A percentile compares a stretch with the other conserved stretches of the same genome.
Conservation (phyloP, 441 rosid genomes). For the Brassica balearica region DNA sequence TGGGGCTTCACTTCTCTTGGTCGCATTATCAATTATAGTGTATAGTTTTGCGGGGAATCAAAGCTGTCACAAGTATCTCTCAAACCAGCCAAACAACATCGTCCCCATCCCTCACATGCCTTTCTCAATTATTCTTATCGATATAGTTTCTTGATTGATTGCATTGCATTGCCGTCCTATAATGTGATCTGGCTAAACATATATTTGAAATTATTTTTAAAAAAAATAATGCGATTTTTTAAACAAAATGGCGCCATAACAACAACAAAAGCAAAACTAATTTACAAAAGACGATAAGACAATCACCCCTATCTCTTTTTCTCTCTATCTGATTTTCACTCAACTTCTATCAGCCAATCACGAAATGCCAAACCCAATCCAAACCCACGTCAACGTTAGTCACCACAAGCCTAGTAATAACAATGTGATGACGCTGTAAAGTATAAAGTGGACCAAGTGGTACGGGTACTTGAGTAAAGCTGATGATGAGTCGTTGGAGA, state of each 20-base stretch:
- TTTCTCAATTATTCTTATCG: too few relatives aligned
- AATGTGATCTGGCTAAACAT: neutral
- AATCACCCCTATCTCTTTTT: neutral
- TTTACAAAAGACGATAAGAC: constrained; percentile 32
- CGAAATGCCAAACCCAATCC: constrained; percentile 16
- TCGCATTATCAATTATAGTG: too few relatives aligned
- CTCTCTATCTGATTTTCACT: constrained; percentile 34
- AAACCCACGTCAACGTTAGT: constrained; percentile 17
- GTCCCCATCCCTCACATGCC: too few relatives aligned
- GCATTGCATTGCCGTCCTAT: neutral
- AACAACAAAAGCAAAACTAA: constrained; percentile 33
- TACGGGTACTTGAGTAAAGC: constrained; percentile 21
- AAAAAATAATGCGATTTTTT: neutral
- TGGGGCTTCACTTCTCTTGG: too few relatives aligned
- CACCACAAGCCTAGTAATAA: constrained; percentile 26
- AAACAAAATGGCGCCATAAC: constrained; percentile 14
- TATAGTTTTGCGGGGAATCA: too few relatives aligned
- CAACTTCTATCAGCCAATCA: constrained; percentile 12
- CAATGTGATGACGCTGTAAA: constrained; percentile 32
- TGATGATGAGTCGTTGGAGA: constrained; percentile 50
- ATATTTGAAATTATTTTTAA: neutral
- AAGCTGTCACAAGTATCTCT: too few relatives aligned
- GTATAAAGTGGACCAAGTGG: constrained; percentile 22
- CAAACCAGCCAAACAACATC: too few relatives aligned
- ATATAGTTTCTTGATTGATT: neutral